Evolutionary conservation across 345 rosid species (phyloP).

Genomic region (Alliaria petiolata): DNA sequence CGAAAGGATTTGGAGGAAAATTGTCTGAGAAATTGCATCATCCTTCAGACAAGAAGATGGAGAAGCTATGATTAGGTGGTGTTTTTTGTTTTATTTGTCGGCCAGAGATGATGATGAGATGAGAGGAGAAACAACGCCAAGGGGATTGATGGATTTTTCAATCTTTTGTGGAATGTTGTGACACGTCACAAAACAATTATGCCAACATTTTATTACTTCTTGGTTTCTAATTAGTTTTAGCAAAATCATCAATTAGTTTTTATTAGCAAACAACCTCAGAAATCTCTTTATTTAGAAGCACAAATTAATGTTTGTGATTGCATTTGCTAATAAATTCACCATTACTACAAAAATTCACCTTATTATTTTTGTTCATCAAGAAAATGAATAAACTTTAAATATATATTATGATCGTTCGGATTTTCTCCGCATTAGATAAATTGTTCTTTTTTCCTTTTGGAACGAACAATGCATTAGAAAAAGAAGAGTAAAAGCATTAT

Average conservation of each 20-base stretch:
- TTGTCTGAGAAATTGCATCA: conserved; percentile 28
- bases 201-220: conserved; percentile 17
- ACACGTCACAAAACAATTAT: conserved; percentile 23
- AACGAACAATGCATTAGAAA: no score
- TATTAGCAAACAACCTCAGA: background rate
- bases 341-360: background rate
- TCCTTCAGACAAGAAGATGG: conserved; percentile 20
- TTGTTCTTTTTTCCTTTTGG: no score
- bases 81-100: conserved; percentile 26
- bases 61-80: conserved; percentile 24
- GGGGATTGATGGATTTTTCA: background rate
- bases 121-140: conserved; percentile 5
- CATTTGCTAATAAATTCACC: background rate
- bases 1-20: conserved; percentile 12
- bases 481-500: no score
- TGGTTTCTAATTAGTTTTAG: background rate
- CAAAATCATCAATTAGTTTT: background rate
- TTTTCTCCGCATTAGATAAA: no score
- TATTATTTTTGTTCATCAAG: background rate
- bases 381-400: no score
- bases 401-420: no score
- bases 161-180: conserved; percentile 17
- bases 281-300: conserved; percentile 16
- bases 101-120: conserved; percentile 19
- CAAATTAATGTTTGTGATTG: background rate